Base-by-base conservation (phyloP, 345 rosid genomes). In the Rhodomyrtus tomentosa region DNA sequence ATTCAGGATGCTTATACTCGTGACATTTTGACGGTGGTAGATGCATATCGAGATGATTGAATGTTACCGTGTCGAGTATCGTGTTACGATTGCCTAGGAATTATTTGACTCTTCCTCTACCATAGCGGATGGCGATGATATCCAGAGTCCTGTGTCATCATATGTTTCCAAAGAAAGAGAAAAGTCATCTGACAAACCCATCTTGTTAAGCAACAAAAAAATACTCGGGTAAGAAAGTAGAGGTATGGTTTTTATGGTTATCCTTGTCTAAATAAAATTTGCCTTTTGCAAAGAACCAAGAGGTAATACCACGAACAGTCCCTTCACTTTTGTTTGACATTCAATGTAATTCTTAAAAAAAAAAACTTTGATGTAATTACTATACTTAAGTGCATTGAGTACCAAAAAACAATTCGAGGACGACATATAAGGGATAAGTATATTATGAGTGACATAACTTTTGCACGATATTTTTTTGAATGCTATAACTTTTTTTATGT, bases 101-200 rank as follows among this genome's bases (percentile, higher is more conserved):
- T 27, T 86, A 88, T 21, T 88, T 52, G 14, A 91, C 84, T 86
- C 85, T 88, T 58, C 92, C 92, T 84, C 84, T 89, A 13, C 91
- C 90, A 82, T 83, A 89, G 53, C 38, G 80, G 22, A 89, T 24
- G 52, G 87, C 84, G 7, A 91, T 50, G 56, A 88, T 87, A 80
- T 91, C 92, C 59, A 91, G 55, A 84, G 89, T 91, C 84, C 92
- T 91, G 85, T 21, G 27, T 1, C 29, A 24, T 6, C 14, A 5
- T 12, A 36, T 51, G 27, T 73, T 81, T 13, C 76, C 76, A 68
- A 68, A 21, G 40, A 68, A 68, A 62, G 22, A 10, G 20, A 36
- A 68, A 32, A 68, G 25, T 68, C 76, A 36, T 68, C 10, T 8
- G 76, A 1, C 25, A 7, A 9, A 68, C 38, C 0, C 76, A 32